Conservation (phyloP, 2,329 filamentous ascomycete species). For the Penicillium concentricum region DNA sequence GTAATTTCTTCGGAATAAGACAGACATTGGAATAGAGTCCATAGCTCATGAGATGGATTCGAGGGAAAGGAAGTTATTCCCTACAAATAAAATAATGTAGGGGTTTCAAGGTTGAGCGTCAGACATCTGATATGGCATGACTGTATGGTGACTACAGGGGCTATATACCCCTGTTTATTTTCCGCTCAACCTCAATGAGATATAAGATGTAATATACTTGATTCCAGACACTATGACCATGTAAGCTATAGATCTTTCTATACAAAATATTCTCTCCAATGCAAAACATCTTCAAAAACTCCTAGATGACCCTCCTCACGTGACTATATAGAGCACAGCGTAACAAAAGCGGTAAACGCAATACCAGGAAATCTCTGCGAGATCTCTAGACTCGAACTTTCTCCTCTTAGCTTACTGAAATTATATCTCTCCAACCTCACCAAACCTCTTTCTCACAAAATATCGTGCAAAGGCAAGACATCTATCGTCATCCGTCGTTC, state of each 20-base stretch:
- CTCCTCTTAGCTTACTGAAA: neutral
- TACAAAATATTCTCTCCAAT: neutral
- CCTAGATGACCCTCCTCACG: slow-evolving; percentile 1
- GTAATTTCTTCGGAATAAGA: no score
- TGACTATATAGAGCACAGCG: slow-evolving; percentile 16
- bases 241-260: no score
- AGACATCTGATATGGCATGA: neutral
- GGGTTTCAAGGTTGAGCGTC: no score
- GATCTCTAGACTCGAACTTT: neutral
- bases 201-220: no score
- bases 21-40: neutral
- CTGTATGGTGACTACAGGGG: neutral
- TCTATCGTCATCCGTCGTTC: slow-evolving; percentile 17
- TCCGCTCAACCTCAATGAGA: neutral
- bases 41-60: neutral
- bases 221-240: neutral
- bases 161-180: neutral
- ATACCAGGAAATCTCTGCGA: slow-evolving; percentile 24
- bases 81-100: neutral
- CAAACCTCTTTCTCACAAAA: neutral
- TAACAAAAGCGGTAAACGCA: slow-evolving; percentile 16
- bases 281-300: neutral
- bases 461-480: neutral
- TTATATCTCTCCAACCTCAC: neutral
- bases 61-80: neutral